Evolutionary conservation across 2,329 filamentous ascomycete species (phyloP).

Genomic region (Penicillium sclerotigenum): DNA sequence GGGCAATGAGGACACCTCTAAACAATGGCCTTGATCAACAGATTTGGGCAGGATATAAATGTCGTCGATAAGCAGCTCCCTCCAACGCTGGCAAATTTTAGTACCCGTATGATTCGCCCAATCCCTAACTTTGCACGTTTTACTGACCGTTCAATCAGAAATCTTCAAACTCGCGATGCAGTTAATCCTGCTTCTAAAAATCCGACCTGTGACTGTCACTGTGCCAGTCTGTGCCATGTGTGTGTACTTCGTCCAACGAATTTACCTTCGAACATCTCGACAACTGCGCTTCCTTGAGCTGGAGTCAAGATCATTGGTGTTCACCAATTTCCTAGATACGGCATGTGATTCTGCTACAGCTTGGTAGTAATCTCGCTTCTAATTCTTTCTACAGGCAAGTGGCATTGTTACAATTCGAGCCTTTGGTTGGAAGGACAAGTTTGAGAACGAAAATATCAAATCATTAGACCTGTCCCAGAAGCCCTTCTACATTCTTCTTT

Average conservation of each 20-base stretch:
- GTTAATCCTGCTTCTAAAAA: not conserved
- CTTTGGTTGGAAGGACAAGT: not conserved
- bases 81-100: not conserved
- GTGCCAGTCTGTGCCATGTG: not conserved
- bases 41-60: constrained; percentile 3
- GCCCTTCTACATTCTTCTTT: not conserved
- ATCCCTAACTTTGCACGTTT: not conserved
- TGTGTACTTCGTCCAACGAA: not conserved
- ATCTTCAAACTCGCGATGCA: not conserved
- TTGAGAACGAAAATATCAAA: not conserved
- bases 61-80: constrained; percentile 1
- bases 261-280: constrained; percentile 5
- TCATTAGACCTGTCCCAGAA: not conserved
- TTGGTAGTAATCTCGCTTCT: not conserved
- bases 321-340: constrained; percentile 2
- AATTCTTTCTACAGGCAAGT: not conserved
- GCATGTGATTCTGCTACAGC: not conserved
- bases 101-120: not conserved
- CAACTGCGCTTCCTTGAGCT: constrained; percentile 4
- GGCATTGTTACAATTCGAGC: not conserved
- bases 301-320: not conserved
- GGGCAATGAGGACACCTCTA: not conserved
- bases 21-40: not conserved
- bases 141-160: not conserved
- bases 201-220: not conserved